Evolutionary conservation across 192 early-diverging fungal species (phyloP).

Genomic region (Lunasporangiospora selenospora): DNA sequence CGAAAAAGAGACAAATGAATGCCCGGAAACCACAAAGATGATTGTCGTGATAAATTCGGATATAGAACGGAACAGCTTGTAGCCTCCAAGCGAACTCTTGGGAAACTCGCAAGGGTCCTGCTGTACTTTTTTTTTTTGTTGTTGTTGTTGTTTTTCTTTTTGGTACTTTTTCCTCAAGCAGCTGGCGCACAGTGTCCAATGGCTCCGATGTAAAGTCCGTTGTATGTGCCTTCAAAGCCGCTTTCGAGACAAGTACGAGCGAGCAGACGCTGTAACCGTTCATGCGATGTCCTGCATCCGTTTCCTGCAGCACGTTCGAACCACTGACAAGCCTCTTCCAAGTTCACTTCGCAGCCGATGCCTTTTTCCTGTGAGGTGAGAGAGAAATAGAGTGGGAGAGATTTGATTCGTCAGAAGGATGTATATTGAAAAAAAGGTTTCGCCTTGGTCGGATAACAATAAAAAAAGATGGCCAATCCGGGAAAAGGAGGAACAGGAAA

Average conservation of each 20-base stretch:
- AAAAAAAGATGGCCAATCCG: neutral
- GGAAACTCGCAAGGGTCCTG: neutral
- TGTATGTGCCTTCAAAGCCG: slow-evolving; percentile 48
- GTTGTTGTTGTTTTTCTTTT: neutral
- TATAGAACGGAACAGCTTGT: neutral
- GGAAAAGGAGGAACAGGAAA: neutral
- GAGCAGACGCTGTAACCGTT: slow-evolving; percentile 54
- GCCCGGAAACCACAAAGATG: neutral
- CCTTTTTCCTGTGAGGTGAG: slow-evolving; percentile 41
- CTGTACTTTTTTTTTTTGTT: neutral
- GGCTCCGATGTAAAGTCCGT: slow-evolving; percentile 35
- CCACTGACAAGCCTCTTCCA: slow-evolving; percentile 50
- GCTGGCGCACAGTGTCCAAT: slow-evolving; percentile 56
- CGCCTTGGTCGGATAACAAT: too few species aligned
- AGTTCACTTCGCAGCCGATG: slow-evolving; percentile 46
- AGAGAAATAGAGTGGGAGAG: too few species aligned
- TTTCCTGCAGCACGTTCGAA: slow-evolving; percentile 51
- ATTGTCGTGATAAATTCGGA: neutral
- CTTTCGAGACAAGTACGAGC: slow-evolving; percentile 59
- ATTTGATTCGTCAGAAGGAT: too few species aligned
- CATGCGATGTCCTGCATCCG: slow-evolving; percentile 59
- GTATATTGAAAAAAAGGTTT: too few species aligned
- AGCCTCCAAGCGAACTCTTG: slow-evolving; percentile 10
- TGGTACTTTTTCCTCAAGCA: slow-evolving; percentile 32
- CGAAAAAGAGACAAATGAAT: neutral